A percentile compares a stretch with the other conserved stretches of the same genome.
phyloP scores from a whole-genome alignment of 2,329 filamentous ascomycete genomes.

The Fusarium nisikadoi region DNA sequence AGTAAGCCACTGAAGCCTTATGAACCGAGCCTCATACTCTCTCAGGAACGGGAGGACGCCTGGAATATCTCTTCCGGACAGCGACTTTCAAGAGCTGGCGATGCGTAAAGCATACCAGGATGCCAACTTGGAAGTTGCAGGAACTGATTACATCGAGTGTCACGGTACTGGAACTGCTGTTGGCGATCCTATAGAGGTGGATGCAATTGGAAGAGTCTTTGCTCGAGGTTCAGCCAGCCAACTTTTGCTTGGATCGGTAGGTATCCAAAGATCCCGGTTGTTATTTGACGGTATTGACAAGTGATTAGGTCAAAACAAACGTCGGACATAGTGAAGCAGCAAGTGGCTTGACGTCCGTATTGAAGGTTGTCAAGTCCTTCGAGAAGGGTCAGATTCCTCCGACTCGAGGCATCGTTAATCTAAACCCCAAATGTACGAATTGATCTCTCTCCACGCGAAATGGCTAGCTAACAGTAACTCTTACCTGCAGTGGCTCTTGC shows the following conservation, averaged over 20 bases:
- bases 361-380: background rate
- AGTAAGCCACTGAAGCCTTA: rapidly evolving
- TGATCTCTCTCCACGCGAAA: rapidly evolving
- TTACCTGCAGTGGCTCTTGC: background rate
- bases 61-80: background rate
- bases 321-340: background rate
- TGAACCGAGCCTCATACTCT: rapidly evolving
- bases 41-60: background rate
- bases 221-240: background rate
- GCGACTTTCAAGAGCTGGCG: background rate
- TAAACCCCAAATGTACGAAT: background rate
- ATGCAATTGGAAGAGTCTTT: background rate
- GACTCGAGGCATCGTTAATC: background rate
- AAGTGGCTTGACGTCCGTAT: background rate
- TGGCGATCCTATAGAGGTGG: background rate
- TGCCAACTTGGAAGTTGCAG: background rate
- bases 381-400: background rate
- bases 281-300: rapidly evolving
- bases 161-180: background rate
- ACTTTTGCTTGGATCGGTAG: background rate
- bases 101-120: background rate
- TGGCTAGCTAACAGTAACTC: background rate
- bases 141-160: background rate
- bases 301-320: background rate
- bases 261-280: rapidly evolving